Conservation (phyloP, 139 green algal species). For the Raphidocelis subcapitata region DNA sequence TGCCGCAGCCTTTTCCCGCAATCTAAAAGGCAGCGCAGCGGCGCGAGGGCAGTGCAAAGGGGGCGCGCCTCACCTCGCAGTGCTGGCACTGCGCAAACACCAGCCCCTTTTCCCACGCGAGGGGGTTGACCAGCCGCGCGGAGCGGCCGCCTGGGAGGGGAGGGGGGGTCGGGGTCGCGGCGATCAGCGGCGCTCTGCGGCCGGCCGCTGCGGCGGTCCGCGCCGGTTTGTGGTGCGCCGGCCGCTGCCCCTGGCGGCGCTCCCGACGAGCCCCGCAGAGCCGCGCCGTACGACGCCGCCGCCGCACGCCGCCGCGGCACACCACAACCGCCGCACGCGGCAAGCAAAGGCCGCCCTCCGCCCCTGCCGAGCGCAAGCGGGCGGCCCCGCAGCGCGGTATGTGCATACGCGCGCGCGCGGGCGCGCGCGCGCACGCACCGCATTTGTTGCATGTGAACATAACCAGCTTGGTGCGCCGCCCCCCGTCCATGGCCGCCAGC, state of each 20-base stretch:
- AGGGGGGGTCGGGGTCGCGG: background rate
- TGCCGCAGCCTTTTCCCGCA: too few relatives aligned
- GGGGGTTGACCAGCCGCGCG: constrained; percentile 53
- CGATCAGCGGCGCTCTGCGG: background rate
- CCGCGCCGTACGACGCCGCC: background rate
- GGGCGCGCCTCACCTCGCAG: too few relatives aligned
- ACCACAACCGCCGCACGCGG: background rate
- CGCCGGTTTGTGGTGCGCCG: background rate
- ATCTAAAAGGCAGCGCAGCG: too few relatives aligned
- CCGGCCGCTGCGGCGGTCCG: background rate
- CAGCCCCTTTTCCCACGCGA: constrained; percentile 60
- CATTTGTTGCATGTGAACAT: constrained; percentile 68
- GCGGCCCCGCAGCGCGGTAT: background rate
- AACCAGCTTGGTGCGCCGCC: constrained; percentile 48
- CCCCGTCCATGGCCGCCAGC: constrained; percentile 27
- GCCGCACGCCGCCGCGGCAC: background rate
- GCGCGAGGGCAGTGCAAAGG: too few relatives aligned
- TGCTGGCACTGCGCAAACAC: constrained; percentile 56
- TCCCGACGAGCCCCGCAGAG: background rate
- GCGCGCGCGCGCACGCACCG: constrained; percentile 27
- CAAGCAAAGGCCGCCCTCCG: background rate
- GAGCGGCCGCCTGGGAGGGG: constrained; percentile 42
- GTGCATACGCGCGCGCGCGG: background rate
- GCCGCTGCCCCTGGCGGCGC: background rate
- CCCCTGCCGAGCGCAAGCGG: too few relatives aligned